These are phyloP conservation scores for Alternaria conjuncta DNA, from an alignment of 2,329 filamentous ascomycete genomes.

Conservation along the genomic window DNA sequence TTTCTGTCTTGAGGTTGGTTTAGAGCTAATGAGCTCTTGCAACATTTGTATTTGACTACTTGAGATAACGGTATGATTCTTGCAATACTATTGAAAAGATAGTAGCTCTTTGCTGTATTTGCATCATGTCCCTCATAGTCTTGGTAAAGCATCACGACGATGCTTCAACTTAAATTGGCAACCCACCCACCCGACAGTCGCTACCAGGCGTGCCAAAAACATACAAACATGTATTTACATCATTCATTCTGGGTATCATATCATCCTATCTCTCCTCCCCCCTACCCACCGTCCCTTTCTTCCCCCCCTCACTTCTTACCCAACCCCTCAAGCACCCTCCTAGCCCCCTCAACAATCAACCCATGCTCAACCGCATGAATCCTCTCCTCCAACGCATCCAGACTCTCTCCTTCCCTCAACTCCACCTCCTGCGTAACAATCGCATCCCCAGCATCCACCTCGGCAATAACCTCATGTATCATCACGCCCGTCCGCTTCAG, in stretches of 20 bases:
- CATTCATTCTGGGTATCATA: conserved; percentile 10
- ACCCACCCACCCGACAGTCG: no score
- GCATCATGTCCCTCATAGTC: fast-evolving
- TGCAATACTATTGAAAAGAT: not conserved
- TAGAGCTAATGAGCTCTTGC: not conserved
- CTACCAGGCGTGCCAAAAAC: not conserved
- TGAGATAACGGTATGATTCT: fast-evolving
- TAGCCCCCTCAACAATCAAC: conserved; percentile 78
- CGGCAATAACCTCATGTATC: conserved; percentile 78
- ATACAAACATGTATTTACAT: not conserved
- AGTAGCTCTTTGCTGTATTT: not conserved
- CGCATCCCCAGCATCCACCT: conserved; percentile 81
- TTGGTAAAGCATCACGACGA: not conserved
- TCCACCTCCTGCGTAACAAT: conserved; percentile 74
- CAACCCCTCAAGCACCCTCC: conserved; percentile 54
- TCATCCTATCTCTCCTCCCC: not conserved
- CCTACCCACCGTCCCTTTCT: not conserved
- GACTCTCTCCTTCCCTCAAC: conserved; percentile 60
- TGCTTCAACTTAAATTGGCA: not conserved
- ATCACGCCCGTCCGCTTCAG: conserved; percentile 79
- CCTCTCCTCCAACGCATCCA: conserved; percentile 71
- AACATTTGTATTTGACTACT: not conserved
- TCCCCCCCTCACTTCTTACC: conserved; percentile 4
- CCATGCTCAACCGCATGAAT: conserved; percentile 80
- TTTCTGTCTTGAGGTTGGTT: not conserved